phyloP scores from a whole-genome alignment of 2,329 filamentous ascomycete genomes.

The Ophioceras dolichostomum region DNA sequence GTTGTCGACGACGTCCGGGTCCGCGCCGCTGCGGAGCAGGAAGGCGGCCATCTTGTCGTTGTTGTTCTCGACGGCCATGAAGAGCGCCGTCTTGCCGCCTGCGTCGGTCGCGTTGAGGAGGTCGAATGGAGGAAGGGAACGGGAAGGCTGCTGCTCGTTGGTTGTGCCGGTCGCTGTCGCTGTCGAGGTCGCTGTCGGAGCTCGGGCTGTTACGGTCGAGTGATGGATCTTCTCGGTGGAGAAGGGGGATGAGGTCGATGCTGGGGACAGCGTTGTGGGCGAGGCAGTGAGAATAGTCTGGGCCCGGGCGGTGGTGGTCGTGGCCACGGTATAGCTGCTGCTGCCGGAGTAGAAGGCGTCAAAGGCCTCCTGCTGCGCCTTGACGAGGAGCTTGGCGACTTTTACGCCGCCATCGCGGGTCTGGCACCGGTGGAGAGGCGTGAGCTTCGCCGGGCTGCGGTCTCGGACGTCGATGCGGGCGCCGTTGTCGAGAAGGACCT shows the following conservation, averaged over 20 bases:
- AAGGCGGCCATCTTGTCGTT: conserved; percentile 6
- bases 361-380: not conserved
- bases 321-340: not conserved
- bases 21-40: conserved; percentile 13
- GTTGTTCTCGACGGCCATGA: conserved; percentile 1
- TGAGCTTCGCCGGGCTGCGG: not conserved
- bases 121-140: not conserved
- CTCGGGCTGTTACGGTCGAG: no score
- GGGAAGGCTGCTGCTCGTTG: no score
- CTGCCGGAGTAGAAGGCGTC: not conserved
- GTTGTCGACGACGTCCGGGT: conserved; percentile 7
- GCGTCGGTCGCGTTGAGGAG: conserved; percentile 1
- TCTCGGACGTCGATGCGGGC: conserved; percentile 1
- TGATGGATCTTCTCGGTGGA: no score
- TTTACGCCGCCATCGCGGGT: conserved; percentile 1
- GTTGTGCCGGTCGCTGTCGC: not conserved
- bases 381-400: conserved; percentile 2
- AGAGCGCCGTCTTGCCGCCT: conserved; percentile 1
- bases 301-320: no score
- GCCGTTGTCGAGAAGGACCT: conserved; percentile 1
- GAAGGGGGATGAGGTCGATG: no score
- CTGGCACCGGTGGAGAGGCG: conserved; percentile 2
- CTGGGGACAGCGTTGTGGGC: no score
- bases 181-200: no score
- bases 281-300: no score